These are phyloP conservation scores for Xylariaceae sp. DNA, from an alignment of 2,329 filamentous ascomycete genomes.

Conservation along the genomic window DNA sequence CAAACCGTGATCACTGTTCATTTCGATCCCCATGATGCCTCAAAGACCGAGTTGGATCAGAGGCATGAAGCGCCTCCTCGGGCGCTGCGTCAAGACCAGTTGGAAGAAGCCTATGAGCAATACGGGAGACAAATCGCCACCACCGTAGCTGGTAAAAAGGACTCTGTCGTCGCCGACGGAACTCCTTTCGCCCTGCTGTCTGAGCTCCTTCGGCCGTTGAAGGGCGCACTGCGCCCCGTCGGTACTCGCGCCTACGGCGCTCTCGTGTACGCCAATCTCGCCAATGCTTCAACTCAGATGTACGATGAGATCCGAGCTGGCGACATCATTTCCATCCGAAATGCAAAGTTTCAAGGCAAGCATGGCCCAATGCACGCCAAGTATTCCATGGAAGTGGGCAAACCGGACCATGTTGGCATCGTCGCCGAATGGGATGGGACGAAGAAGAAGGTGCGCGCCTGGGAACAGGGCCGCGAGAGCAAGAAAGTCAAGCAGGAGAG, in stretches of 20 bases:
- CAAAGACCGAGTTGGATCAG: conserved; percentile 71
- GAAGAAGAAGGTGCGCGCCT: conserved; percentile 93
- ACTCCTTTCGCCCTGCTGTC: conserved; percentile 69
- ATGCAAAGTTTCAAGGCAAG: conserved; percentile 90
- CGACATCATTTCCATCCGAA: conserved; percentile 88
- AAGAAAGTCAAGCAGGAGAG: conserved; percentile 92
- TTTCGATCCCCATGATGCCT: conserved; percentile 68
- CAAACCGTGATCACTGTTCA: conserved; percentile 80
- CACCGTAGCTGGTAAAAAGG: conserved; percentile 63
- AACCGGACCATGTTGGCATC: conserved; percentile 79
- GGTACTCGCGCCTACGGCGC: conserved; percentile 88
- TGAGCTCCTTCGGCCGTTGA: conserved; percentile 67
- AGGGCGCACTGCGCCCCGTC: conserved; percentile 70
- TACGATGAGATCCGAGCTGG: conserved; percentile 89
- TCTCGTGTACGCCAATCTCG: conserved; percentile 87
- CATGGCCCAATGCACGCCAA: conserved; percentile 93
- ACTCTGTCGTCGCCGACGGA: conserved; percentile 76
- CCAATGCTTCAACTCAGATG: conserved; percentile 84
- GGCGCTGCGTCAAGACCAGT: conserved; percentile 79
- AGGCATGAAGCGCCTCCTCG: conserved; percentile 78
- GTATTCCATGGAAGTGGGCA: conserved; percentile 82
- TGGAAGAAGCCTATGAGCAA: conserved; percentile 75
- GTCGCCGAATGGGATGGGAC: conserved; percentile 97
- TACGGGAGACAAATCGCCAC: conserved; percentile 75
- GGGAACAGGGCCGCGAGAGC: conserved; percentile 90